Percentiles rank a stretch among this genome's conserved stretches.
phyloP scores from a whole-genome alignment of 352 stramenopile species.

The Phytophthora pluvialis region DNA sequence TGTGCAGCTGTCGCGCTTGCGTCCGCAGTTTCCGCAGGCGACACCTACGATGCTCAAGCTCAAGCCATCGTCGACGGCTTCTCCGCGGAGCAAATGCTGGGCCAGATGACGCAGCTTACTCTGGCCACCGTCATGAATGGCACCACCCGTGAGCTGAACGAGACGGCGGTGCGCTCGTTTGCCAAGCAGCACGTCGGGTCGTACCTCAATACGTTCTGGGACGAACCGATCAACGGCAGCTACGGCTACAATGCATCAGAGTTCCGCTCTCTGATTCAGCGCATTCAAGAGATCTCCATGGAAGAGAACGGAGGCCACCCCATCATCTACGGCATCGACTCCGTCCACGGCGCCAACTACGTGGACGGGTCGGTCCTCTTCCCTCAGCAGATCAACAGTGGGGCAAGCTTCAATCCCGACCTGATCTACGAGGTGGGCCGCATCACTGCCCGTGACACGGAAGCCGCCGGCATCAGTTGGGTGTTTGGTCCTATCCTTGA shows the following conservation, averaged over 20 bases:
- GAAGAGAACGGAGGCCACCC: slow-evolving; percentile 40
- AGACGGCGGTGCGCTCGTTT: slow-evolving; percentile 45
- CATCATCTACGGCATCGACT: slow-evolving; percentile 89
- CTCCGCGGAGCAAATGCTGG: slow-evolving; percentile 45
- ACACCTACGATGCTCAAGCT: slow-evolving; percentile 26
- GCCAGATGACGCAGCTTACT: slow-evolving; percentile 91
- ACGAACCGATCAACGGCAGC: slow-evolving; percentile 33
- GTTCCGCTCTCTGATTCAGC: slow-evolving; percentile 66
- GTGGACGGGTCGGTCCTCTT: slow-evolving; percentile 78
- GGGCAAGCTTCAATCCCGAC: slow-evolving; percentile 88
- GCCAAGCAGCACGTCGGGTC: slow-evolving; percentile 82
- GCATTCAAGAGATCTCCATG: slow-evolving; percentile 78
- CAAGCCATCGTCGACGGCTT: slow-evolving; percentile 40
- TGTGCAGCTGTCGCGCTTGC: neutral
- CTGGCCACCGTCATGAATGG: slow-evolving; percentile 41
- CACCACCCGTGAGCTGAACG: slow-evolving; percentile 51
- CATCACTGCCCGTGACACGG: slow-evolving; percentile 81
- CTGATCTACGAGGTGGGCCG: too few species aligned
- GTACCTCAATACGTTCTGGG: slow-evolving; percentile 81
- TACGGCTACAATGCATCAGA: slow-evolving; percentile 63
- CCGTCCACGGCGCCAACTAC: slow-evolving; percentile 90
- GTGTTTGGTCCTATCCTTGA: slow-evolving; percentile 88
- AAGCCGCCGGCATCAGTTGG: slow-evolving; percentile 84
- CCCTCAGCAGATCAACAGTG: slow-evolving; percentile 88
- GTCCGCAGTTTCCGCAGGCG: neutral